A percentile compares a stretch with the other conserved stretches of the same genome.
Evolutionary conservation across 2,329 filamentous ascomycete species (phyloP).

Genomic region (Trichoderma atroviride): DNA sequence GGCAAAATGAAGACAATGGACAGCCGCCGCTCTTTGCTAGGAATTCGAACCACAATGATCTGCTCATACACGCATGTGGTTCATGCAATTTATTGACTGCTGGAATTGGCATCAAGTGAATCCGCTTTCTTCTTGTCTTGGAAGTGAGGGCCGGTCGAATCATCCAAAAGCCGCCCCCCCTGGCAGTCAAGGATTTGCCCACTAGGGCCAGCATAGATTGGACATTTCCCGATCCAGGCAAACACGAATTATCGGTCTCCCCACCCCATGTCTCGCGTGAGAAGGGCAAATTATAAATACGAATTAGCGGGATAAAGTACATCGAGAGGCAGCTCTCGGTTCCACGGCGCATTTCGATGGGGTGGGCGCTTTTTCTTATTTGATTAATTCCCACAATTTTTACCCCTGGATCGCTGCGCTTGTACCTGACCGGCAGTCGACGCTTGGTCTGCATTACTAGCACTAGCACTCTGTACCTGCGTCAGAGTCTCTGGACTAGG

Average conservation of each 20-base stretch:
- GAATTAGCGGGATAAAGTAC: slow-evolving; percentile 19
- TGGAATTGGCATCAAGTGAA: slow-evolving; percentile 1
- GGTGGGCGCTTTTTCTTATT: neutral
- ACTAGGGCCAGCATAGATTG: slow-evolving; percentile 11
- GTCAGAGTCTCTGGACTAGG: slow-evolving; percentile 12
- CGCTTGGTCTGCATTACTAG: slow-evolving; percentile 9
- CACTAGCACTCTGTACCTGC: slow-evolving; percentile 23
- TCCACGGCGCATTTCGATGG: slow-evolving; percentile 3
- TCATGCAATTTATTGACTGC: neutral
- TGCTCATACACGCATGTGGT: neutral
- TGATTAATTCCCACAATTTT: slow-evolving; percentile 26
- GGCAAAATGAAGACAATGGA: neutral
- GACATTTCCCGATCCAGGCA: slow-evolving; percentile 24
- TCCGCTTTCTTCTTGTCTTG: slow-evolving; percentile 2
- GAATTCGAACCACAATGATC: neutral
- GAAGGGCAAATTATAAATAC: slow-evolving; percentile 28
- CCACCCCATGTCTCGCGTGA: slow-evolving; percentile 25
- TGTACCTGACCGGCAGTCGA: slow-evolving; percentile 23
- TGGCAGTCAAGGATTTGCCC: slow-evolving; percentile 18
- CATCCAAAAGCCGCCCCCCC: neutral
- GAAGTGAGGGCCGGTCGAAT: slow-evolving; percentile 2
- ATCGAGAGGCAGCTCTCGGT: neutral
- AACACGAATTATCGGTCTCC: slow-evolving; percentile 15
- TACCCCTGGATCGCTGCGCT: slow-evolving; percentile 24
- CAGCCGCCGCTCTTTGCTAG: neutral